These are phyloP conservation scores for Lentinula sp. DNA, from an alignment of 768 basidiomycete genomes.

Conservation along the genomic window DNA sequence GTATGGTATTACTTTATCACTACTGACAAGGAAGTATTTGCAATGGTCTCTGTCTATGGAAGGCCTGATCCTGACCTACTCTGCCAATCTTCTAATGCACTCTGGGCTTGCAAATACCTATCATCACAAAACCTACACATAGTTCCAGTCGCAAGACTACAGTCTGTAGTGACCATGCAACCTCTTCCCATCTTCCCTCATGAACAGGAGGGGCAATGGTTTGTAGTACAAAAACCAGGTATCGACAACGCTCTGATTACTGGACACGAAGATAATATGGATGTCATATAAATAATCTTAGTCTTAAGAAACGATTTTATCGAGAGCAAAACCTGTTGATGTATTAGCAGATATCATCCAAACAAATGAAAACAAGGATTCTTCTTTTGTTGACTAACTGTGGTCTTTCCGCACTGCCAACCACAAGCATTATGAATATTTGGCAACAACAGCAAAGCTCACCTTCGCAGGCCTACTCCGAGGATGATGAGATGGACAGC, in stretches of 20 bases:
- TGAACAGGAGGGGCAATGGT: neutral
- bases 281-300: neutral
- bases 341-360: neutral
- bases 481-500: too few species aligned
- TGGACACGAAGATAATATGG: neutral
- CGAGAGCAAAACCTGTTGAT: too few species aligned
- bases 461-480: too few species aligned
- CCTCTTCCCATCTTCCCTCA: neutral
- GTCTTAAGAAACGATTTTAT: too few species aligned
- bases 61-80: neutral
- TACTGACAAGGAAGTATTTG: neutral
- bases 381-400: neutral
- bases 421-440: neutral
- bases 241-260: neutral
- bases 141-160: neutral
- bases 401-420: too few species aligned
- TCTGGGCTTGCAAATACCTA: neutral
- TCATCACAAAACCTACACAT: neutral
- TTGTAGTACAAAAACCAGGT: neutral
- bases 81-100: neutral
- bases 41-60: slow-evolving; percentile 4
- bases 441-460: neutral
- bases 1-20: neutral
- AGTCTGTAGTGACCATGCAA: slow-evolving; percentile 1
- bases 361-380: neutral